phyloP scores from a whole-genome alignment of 2,329 filamentous ascomycete species.

The Pseudogymnoascus sp. region DNA sequence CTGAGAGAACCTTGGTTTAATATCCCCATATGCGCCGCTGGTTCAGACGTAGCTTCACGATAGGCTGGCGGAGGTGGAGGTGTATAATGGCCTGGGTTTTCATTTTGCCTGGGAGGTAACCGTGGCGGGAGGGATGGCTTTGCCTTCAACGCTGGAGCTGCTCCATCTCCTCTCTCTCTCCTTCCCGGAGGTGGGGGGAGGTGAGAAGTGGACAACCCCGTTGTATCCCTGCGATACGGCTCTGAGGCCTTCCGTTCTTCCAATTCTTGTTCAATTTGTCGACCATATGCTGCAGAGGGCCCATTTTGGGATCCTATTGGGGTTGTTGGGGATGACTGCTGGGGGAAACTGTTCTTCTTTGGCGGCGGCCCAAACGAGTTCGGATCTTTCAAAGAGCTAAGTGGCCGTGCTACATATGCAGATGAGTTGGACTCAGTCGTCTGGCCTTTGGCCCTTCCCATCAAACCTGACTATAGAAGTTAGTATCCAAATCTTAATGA shows the following conservation, averaged over 20 bases:
- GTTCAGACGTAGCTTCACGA: conserved; percentile 15
- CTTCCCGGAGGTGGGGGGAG: conserved; percentile 53
- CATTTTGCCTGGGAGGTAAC: conserved; percentile 41
- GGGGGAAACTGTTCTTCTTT: conserved; percentile 34
- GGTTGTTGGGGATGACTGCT: not conserved
- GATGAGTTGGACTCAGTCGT: conserved; percentile 11
- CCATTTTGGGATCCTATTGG: not conserved
- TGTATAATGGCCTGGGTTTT: conserved; percentile 25
- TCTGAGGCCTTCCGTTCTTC: conserved; percentile 33
- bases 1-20: conserved; percentile 40
- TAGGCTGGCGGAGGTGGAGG: conserved; percentile 33
- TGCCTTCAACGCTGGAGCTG: conserved; percentile 15
- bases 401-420: conserved; percentile 35
- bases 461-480: conserved; percentile 21
- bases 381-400: conserved; percentile 56
- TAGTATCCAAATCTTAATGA: not conserved
- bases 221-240: conserved; percentile 54
- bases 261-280: conserved; percentile 21
- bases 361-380: conserved; percentile 59
- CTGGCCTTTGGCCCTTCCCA: conserved; percentile 27
- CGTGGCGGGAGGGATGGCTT: conserved; percentile 47
- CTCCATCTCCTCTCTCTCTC: conserved; percentile 26
- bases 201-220: conserved; percentile 49
- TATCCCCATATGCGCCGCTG: conserved; percentile 25
- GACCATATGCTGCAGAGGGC: not conserved